Conservation (phyloP, 495 filamentous ascomycete genomes). For the Neurospora sp. region DNA sequence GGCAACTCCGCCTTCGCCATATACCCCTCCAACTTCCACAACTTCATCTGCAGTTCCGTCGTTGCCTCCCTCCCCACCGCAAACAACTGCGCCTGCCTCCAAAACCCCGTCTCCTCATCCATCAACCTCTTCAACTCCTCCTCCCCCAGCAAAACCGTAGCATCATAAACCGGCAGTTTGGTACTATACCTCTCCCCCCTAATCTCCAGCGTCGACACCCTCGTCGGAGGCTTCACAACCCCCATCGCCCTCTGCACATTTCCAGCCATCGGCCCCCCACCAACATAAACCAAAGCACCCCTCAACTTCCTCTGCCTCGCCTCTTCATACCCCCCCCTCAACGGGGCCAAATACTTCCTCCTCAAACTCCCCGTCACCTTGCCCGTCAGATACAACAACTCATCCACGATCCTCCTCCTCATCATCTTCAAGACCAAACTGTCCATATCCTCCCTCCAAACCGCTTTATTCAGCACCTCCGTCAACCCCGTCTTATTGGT, state of each 20-base stretch:
- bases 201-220: conserved; percentile 21
- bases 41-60: conserved; percentile 39
- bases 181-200: conserved; percentile 8
- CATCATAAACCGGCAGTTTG: conserved; percentile 32
- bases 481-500: neutral
- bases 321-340: conserved; percentile 19
- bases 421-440: conserved; percentile 46
- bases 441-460: conserved; percentile 62
- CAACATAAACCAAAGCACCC: conserved; percentile 25
- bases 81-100: conserved; percentile 27
- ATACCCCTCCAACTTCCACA: conserved; percentile 64
- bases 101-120: conserved; percentile 11
- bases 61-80: conserved; percentile 36
- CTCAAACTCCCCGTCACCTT: conserved; percentile 1
- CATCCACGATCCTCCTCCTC: conserved; percentile 36
- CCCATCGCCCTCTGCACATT: too few relatives aligned
- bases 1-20: conserved; percentile 18
- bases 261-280: neutral
- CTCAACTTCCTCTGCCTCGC: conserved; percentile 17
- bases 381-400: conserved; percentile 20
- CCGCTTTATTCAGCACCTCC: conserved; percentile 6
- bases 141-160: conserved; percentile 29
- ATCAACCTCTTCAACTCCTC: conserved; percentile 22
- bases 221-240: conserved; percentile 4
- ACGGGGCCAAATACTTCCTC: neutral